phyloP scores from a whole-genome alignment of 148 eudicot species.

The Diospyros kaki region DNA sequence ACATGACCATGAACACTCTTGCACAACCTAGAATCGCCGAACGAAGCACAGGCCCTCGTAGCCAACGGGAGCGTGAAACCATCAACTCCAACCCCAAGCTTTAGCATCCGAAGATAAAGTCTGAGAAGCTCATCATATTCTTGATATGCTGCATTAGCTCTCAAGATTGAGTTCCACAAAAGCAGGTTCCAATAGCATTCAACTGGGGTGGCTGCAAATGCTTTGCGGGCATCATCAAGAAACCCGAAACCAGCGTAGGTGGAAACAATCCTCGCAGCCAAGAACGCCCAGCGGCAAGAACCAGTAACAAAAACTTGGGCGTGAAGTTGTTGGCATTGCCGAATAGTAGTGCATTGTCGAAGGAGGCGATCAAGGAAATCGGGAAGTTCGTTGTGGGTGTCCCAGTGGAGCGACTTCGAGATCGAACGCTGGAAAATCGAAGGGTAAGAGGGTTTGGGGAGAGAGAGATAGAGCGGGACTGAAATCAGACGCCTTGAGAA shows the following conservation, averaged over 20 bases:
- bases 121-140: conserved; percentile 21
- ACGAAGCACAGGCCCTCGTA: conserved; percentile 39
- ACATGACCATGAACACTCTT: conserved; percentile 42
- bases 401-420: neutral
- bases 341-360: conserved; percentile 23
- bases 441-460: neutral
- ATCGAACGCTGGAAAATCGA: conserved; percentile 1
- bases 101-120: conserved; percentile 37
- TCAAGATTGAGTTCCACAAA: conserved; percentile 56
- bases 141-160: conserved; percentile 34
- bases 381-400: conserved; percentile 14
- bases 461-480: neutral
- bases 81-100: conserved; percentile 35
- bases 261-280: conserved; percentile 44
- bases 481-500: conserved; percentile 8
- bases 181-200: conserved; percentile 27
- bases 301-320: conserved; percentile 27
- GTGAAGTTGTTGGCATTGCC: conserved; percentile 40
- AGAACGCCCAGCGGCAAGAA: conserved; percentile 26
- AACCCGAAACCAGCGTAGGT: conserved; percentile 31
- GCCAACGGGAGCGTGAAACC: conserved; percentile 60
- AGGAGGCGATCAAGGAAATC: conserved; percentile 42
- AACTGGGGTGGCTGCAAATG: conserved; percentile 28
- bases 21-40: conserved; percentile 29
- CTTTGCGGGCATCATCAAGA: conserved; percentile 39